These are phyloP conservation scores for Cyberlindnera mrakii DNA, from an alignment of 805 yeast species.

Conservation along the genomic window DNA sequence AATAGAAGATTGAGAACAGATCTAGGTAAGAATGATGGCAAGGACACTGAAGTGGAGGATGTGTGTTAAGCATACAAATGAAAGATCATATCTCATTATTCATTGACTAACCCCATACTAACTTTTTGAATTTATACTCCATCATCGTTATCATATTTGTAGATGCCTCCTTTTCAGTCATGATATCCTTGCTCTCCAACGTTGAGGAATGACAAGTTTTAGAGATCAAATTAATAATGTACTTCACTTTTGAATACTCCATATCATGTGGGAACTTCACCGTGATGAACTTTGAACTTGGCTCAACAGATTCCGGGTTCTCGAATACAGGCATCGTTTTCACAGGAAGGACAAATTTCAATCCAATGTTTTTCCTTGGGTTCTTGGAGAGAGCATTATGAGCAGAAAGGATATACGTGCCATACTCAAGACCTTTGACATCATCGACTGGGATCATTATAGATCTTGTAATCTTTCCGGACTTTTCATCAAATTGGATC, in stretches of 20 bases:
- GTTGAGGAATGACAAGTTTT: constrained; percentile 20
- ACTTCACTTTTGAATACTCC: constrained; percentile 20
- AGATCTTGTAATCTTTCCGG: constrained; percentile 8
- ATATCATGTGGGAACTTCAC: constrained; percentile 21
- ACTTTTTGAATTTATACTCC: constrained; percentile 31
- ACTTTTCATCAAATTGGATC: constrained; percentile 18
- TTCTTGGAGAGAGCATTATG: constrained; percentile 18
- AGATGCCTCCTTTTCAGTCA: constrained; percentile 30
- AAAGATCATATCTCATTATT: no score
- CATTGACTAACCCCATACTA: constrained; percentile 31
- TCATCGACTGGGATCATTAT: constrained; percentile 16
- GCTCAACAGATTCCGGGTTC: neutral
- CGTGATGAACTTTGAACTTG: constrained; percentile 7
- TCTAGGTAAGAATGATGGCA: constrained; percentile 57
- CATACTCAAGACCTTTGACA: constrained; percentile 24
- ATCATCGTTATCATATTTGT: constrained; percentile 29
- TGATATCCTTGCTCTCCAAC: constrained; percentile 27
- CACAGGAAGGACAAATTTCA: constrained; percentile 16
- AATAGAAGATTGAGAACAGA: constrained; percentile 62
- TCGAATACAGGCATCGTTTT: neutral
- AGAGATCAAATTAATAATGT: constrained; percentile 18
- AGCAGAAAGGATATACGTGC: constrained; percentile 21
- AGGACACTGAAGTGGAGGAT: constrained; percentile 45
- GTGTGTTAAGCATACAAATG: constrained; percentile 41
- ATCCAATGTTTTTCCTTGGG: constrained; percentile 28